These are phyloP conservation scores for Alnus rubra DNA, from an alignment of 306 rosid genomes.

Conservation along the genomic window DNA sequence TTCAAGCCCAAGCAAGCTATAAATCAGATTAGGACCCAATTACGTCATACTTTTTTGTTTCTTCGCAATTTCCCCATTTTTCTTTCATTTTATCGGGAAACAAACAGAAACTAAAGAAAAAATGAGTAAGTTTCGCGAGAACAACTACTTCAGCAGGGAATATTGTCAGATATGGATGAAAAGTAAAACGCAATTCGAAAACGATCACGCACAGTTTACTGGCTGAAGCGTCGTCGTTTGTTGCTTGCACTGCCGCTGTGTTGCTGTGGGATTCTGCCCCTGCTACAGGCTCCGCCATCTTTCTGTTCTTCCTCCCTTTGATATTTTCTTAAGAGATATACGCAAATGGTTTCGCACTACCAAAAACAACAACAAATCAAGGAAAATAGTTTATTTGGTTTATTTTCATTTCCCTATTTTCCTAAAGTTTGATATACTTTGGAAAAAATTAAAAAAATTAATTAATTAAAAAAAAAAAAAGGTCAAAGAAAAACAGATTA, in stretches of 20 bases:
- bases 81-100: background rate
- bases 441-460: too few relatives aligned
- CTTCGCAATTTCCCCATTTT: background rate
- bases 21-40: background rate
- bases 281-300: slow-evolving; percentile 34
- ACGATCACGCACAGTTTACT: slow-evolving; percentile 55
- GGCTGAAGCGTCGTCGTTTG: slow-evolving; percentile 80
- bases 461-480: too few relatives aligned
- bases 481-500: too few relatives aligned
- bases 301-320: background rate
- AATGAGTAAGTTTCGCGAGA: background rate
- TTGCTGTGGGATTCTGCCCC: slow-evolving; percentile 54
- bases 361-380: too few relatives aligned
- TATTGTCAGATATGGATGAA: background rate
- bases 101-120: background rate
- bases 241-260: slow-evolving; percentile 66
- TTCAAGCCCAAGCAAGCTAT: background rate
- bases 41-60: background rate
- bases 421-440: too few relatives aligned
- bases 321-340: background rate
- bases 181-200: background rate
- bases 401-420: too few relatives aligned
- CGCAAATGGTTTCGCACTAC: background rate
- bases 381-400: too few relatives aligned
- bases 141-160: background rate